Conservation (phyloP, 2,329 filamentous ascomycete genomes). For the Pseudopyrenochaeta lycopersici region DNA sequence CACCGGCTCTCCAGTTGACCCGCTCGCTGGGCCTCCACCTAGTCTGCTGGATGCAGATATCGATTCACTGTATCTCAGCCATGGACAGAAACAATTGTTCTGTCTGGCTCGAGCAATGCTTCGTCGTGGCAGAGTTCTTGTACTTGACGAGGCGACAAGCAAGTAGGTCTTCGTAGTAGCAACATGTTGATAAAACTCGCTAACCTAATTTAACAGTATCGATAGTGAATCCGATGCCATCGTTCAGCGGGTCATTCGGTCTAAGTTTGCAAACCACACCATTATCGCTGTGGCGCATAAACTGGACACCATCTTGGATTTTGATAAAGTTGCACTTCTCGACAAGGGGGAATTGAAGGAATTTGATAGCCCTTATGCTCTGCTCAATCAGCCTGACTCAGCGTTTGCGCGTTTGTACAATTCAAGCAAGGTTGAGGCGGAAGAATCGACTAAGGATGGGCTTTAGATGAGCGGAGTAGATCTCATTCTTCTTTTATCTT, state of each 20-base stretch:
- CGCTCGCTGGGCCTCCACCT: too few relatives aligned
- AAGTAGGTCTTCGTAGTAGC: conserved; percentile 28
- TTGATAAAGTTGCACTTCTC: conserved; percentile 63
- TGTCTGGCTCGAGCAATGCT: conserved; percentile 69
- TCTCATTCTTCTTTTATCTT: too few relatives aligned
- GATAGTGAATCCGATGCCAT: conserved; percentile 66
- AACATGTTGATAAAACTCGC: too few relatives aligned
- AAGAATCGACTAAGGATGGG: too few relatives aligned
- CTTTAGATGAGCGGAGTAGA: too few relatives aligned
- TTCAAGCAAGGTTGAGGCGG: too few relatives aligned
- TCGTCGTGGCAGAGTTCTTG: conserved; percentile 33
- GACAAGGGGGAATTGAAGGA: conserved; percentile 60
- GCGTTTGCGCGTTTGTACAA: too few relatives aligned
- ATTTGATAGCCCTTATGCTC: conserved; percentile 39
- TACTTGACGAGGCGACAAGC: conserved; percentile 47
- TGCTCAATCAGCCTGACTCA: conserved; percentile 29
- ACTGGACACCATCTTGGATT: conserved; percentile 64
- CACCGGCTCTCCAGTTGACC: conserved; percentile 12
- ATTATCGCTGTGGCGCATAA: conserved; percentile 68
- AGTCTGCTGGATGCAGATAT: conserved; percentile 40
- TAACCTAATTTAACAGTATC: conserved; percentile 50
- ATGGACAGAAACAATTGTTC: conserved; percentile 71
- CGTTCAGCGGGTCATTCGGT: conserved; percentile 66
- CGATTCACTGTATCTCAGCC: conserved; percentile 41
- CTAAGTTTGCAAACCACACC: conserved; percentile 64